These are phyloP conservation scores for Yamadazyma sp. DNA, from an alignment of 1,139 yeast species.

Conservation along the genomic window DNA sequence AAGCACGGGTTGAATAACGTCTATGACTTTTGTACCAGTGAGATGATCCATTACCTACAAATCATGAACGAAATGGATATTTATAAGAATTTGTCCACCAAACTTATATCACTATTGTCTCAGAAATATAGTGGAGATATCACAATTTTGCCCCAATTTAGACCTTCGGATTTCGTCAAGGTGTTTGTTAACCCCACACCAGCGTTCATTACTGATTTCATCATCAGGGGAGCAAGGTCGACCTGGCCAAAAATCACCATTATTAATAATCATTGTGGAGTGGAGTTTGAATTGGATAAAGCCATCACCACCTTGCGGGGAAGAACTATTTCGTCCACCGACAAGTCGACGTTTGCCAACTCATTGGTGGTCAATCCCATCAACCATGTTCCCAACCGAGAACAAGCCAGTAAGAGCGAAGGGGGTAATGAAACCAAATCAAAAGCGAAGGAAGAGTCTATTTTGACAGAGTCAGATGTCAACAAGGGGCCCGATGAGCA, in stretches of 20 bases:
- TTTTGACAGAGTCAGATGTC: too few relatives aligned
- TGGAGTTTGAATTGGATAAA: conserved; percentile 82
- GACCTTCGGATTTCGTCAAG: conserved; percentile 56
- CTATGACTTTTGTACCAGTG: conserved; percentile 64
- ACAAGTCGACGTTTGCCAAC: conserved; percentile 20
- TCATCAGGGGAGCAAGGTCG: conserved; percentile 82
- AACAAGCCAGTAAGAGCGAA: not conserved
- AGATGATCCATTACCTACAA: conserved; percentile 74
- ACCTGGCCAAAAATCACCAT: conserved; percentile 91
- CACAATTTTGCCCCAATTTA: conserved; percentile 80
- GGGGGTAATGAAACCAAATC: not conserved
- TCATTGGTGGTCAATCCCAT: conserved; percentile 9
- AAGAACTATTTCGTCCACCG: conserved; percentile 49
- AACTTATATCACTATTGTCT: conserved; percentile 69
- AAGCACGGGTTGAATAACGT: conserved; percentile 55
- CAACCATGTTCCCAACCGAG: too few relatives aligned
- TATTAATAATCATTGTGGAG: conserved; percentile 83
- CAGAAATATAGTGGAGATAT: conserved; percentile 93
- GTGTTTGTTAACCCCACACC: conserved; percentile 79
- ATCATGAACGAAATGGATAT: conserved; percentile 75
- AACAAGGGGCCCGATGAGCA: not conserved
- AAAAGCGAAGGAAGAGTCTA: not conserved
- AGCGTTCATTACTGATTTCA: conserved; percentile 67
- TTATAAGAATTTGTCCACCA: conserved; percentile 68
- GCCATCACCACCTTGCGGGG: conserved; percentile 71